phyloP scores from a whole-genome alignment of 73 alveolate genomes.

The Paramecium caudatum region DNA sequence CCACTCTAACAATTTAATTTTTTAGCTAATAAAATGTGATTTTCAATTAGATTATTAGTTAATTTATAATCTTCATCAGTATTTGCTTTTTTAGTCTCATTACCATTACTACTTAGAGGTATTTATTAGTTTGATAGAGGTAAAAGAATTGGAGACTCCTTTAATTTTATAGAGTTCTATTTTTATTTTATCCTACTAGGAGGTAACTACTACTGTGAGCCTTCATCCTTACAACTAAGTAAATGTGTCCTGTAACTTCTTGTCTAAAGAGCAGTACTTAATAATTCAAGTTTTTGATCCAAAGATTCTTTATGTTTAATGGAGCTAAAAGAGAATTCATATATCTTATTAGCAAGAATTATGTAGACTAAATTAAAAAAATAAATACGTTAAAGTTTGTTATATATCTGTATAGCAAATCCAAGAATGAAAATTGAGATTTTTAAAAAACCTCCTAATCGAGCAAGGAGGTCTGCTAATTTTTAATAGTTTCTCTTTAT shows the following conservation, averaged over 20 bases:
- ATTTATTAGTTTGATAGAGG: neutral
- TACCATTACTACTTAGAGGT: neutral
- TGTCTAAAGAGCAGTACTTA: neutral
- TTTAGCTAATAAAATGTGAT: conserved; percentile 20
- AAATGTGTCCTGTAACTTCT: neutral
- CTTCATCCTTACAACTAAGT: neutral
- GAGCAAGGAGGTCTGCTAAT: conserved; percentile 30
- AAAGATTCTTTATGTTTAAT: neutral
- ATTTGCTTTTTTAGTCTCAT: neutral
- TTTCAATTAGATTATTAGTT: neutral
- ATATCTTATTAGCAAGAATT: conserved; percentile 15
- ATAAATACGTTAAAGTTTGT: neutral
- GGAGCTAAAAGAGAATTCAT: conserved; percentile 33
- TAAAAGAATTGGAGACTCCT: neutral
- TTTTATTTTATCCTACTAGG: neutral
- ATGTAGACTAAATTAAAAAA: neutral
- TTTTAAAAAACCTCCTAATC: conserved; percentile 21
- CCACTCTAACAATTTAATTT: conserved; percentile 51
- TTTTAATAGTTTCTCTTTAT: neutral
- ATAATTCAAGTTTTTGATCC: neutral
- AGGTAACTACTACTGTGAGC: neutral
- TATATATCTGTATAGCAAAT: conserved; percentile 1
- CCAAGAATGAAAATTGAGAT: conserved; percentile 9
- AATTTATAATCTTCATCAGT: neutral
- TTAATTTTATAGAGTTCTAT: neutral